Evolutionary conservation across 306 rosid genomes (phyloP).

Genomic region (Mucuna pruriens): DNA sequence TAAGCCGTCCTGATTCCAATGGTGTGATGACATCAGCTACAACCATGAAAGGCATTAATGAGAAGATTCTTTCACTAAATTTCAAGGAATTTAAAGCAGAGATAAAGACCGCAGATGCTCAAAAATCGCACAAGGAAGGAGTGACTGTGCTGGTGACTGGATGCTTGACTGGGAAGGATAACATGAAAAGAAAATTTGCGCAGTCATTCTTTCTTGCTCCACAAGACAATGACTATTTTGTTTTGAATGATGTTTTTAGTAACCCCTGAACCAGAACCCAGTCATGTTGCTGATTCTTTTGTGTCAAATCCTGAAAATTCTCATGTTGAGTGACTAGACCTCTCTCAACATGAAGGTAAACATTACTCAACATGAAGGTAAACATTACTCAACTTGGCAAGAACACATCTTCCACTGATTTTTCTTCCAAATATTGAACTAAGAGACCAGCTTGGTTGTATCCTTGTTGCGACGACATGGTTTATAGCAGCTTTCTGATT

Average conservation of each 20-base stretch:
- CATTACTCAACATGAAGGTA: too few species aligned
- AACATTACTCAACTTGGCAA: constrained; percentile 76
- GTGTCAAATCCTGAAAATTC: constrained; percentile 51
- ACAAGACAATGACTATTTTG: constrained; percentile 76
- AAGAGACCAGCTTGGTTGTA: constrained; percentile 90
- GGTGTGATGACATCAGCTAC: constrained; percentile 76
- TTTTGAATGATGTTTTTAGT: constrained; percentile 79
- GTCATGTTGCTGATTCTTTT: constrained; percentile 55
- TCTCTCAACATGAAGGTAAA: constrained; percentile 74
- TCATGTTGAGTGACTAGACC: constrained; percentile 60
- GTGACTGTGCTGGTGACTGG: constrained; percentile 85
- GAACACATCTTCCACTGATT: constrained; percentile 74
- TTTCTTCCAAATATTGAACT: constrained; percentile 85
- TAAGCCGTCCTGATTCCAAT: constrained; percentile 73
- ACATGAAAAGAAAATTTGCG: constrained; percentile 64
- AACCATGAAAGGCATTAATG: constrained; percentile 81
- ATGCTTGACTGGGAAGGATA: constrained; percentile 76
- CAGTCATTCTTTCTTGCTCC: constrained; percentile 91
- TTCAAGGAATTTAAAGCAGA: constrained; percentile 67
- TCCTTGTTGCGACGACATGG: constrained; percentile 47
- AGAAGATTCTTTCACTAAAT: constrained; percentile 71
- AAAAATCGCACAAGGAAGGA: constrained; percentile 63
- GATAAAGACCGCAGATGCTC: constrained; percentile 83
- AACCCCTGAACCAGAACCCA: too few species aligned
- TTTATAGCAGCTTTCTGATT: constrained; percentile 42